Conservation (phyloP, 1,284 basidiomycete species). For the Microstroma glucosiphilum region DNA sequence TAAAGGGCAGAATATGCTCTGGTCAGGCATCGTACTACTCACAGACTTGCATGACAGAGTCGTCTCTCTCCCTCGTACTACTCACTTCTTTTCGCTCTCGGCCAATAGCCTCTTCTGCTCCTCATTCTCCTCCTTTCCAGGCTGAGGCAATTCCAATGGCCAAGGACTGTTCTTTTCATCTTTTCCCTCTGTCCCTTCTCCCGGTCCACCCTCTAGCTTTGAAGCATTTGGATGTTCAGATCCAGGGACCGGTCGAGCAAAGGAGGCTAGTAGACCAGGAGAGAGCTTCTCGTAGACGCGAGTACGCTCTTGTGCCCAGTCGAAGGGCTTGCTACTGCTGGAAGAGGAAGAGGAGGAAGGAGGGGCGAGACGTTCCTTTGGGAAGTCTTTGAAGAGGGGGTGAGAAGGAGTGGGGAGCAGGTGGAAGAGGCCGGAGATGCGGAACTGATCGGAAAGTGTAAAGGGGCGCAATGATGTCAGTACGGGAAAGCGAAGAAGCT, state of each 20-base stretch:
- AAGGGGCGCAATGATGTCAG: not conserved
- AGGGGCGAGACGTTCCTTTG: slow-evolving; percentile 24
- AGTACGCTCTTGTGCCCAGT: slow-evolving; percentile 50
- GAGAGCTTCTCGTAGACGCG: slow-evolving; percentile 50
- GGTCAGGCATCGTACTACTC: not conserved
- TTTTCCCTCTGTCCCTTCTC: slow-evolving; percentile 17
- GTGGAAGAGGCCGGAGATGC: slow-evolving; percentile 47
- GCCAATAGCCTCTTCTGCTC: slow-evolving; percentile 38
- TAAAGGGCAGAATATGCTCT: not conserved
- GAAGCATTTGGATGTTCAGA: slow-evolving; percentile 30
- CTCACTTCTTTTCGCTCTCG: slow-evolving; percentile 38
- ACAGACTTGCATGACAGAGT: not conserved
- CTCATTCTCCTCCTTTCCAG: slow-evolving; percentile 40
- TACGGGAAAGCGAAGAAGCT: not conserved
- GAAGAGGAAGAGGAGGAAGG: slow-evolving; percentile 19
- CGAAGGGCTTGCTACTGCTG: slow-evolving; percentile 28
- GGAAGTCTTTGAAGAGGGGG: slow-evolving; percentile 24
- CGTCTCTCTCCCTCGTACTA: not conserved
- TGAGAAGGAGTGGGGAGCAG: slow-evolving; percentile 37
- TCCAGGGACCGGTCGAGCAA: slow-evolving; percentile 50
- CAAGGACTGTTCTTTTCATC: slow-evolving; percentile 22
- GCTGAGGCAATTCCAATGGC: slow-evolving; percentile 37
- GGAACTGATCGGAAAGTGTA: slow-evolving; percentile 21
- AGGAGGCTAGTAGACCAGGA: slow-evolving; percentile 49
- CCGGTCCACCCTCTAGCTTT: slow-evolving; percentile 9